Percentiles rank a stretch among this genome's conserved stretches.
Evolutionary conservation across 1,284 basidiomycete genomes (phyloP).

Genomic region (Puccinia coronata): DNA sequence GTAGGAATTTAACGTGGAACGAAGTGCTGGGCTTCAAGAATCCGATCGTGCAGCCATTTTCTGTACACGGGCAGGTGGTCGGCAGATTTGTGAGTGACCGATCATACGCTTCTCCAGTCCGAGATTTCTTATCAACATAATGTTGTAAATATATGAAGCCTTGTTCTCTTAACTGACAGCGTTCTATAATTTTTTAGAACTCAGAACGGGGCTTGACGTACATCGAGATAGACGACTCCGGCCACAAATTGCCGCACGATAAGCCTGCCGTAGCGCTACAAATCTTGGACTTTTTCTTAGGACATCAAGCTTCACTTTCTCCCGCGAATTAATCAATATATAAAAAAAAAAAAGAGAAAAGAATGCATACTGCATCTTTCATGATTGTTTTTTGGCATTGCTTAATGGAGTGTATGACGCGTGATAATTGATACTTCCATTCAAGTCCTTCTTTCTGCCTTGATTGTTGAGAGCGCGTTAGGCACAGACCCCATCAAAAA

Average conservation of each 20-base stretch:
- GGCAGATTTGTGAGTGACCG: background rate
- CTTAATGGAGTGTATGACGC: too few species aligned
- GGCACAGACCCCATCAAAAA: too few species aligned
- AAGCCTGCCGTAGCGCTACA: constrained; percentile 54
- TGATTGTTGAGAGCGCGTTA: too few species aligned
- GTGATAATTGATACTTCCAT: too few species aligned
- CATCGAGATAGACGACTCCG: constrained; percentile 28
- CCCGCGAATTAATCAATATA: background rate
- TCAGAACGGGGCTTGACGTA: constrained; percentile 33
- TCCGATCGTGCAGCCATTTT: constrained; percentile 50
- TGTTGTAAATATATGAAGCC: too few species aligned
- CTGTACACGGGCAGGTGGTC: constrained; percentile 43
- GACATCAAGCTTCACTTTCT: constrained; percentile 21
- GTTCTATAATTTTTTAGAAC: constrained; percentile 3
- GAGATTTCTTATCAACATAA: too few species aligned
- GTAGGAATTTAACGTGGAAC: constrained; percentile 53
- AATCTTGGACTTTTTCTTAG: constrained; percentile 55
- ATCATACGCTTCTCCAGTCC: too few species aligned
- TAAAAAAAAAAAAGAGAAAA: too few species aligned
- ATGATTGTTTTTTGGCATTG: too few species aligned
- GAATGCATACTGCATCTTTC: too few species aligned
- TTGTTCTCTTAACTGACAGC: too few species aligned
- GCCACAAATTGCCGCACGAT: constrained; percentile 57
- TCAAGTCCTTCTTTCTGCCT: too few species aligned
- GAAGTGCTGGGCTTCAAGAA: constrained; percentile 55